phyloP scores from a whole-genome alignment of 1,139 yeast species.

The Candida smagusa region DNA sequence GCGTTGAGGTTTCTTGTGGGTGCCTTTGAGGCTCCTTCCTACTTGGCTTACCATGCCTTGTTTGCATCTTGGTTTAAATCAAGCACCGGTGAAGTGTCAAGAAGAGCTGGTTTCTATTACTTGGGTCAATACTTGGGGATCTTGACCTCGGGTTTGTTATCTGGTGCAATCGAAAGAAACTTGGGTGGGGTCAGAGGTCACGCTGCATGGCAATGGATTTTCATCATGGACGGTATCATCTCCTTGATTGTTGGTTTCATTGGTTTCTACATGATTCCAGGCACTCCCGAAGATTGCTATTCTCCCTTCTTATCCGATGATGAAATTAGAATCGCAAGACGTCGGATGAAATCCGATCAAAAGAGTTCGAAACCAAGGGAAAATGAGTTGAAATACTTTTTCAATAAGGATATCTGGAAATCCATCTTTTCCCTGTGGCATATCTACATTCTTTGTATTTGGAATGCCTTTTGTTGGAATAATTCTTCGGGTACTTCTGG shows the following conservation, averaged over 20 bases:
- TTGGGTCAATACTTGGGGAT: conserved; percentile 60
- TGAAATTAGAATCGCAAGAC: conserved; percentile 60
- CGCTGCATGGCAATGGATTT: conserved; percentile 73
- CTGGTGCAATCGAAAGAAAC: conserved; percentile 53
- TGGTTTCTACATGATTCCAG: conserved; percentile 65
- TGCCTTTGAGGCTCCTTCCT: conserved; percentile 59
- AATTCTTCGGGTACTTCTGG: conserved; percentile 46
- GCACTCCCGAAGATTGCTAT: conserved; percentile 61
- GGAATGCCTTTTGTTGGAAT: conserved; percentile 66
- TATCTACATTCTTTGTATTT: conserved; percentile 45
- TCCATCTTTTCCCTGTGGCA: conserved; percentile 53
- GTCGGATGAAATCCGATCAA: conserved; percentile 48
- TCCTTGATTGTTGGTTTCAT: conserved; percentile 59
- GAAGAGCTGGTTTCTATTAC: conserved; percentile 61
- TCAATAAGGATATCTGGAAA: conserved; percentile 44
- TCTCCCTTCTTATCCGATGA: conserved; percentile 58
- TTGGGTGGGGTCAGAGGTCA: conserved; percentile 49
- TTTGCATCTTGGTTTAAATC: conserved; percentile 60
- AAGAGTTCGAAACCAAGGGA: conserved; percentile 30
- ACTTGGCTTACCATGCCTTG: conserved; percentile 57
- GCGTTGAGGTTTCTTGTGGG: conserved; percentile 62
- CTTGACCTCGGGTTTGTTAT: conserved; percentile 61
- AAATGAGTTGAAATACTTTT: conserved; percentile 22
- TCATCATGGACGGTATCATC: conserved; percentile 61
- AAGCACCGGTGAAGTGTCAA: conserved; percentile 50